These are phyloP conservation scores for Abortiporus biennis DNA, from an alignment of 1,284 basidiomycete genomes.

Conservation along the genomic window DNA sequence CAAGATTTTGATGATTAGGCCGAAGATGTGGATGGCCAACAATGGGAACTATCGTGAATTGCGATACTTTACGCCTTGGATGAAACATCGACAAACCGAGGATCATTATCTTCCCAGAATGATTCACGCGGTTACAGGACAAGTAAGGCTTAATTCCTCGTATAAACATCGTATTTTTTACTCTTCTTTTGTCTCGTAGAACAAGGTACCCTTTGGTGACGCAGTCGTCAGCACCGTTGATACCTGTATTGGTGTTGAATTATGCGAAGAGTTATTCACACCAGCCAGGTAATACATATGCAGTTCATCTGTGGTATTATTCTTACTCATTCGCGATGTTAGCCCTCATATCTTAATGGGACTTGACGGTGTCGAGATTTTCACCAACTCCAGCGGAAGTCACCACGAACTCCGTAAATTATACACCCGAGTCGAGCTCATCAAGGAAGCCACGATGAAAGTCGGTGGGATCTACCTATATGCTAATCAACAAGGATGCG, in stretches of 20 bases:
- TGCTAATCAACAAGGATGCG: slow-evolving; percentile 98
- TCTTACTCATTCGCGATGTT: slow-evolving; percentile 5
- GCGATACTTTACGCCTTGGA: slow-evolving; percentile 95
- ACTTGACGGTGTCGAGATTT: slow-evolving; percentile 96
- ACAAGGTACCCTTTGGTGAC: slow-evolving; percentile 92
- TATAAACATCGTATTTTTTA: background rate
- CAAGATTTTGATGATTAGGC: slow-evolving; percentile 89
- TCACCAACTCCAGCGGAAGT: slow-evolving; percentile 95
- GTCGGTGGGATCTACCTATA: slow-evolving; percentile 97
- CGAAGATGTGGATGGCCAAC: slow-evolving; percentile 99
- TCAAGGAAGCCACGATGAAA: slow-evolving; percentile 96
- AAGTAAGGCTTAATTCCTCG: slow-evolving; percentile 43
- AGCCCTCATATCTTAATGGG: slow-evolving; percentile 97
- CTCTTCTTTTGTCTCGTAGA: slow-evolving; percentile 31
- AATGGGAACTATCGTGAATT: slow-evolving; percentile 98
- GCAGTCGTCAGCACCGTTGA: slow-evolving; percentile 91
- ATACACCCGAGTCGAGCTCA: slow-evolving; percentile 86
- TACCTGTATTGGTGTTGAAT: slow-evolving; percentile 92
- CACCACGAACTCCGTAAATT: slow-evolving; percentile 97
- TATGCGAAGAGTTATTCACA: slow-evolving; percentile 97
- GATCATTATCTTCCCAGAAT: slow-evolving; percentile 87
- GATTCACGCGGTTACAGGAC: slow-evolving; percentile 83
- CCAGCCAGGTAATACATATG: slow-evolving; percentile 70
- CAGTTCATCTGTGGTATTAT: slow-evolving; percentile 5
- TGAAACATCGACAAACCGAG: slow-evolving; percentile 82